Base-by-base conservation (phyloP, 129 eudicot species). In the Lactuca saligna region DNA sequence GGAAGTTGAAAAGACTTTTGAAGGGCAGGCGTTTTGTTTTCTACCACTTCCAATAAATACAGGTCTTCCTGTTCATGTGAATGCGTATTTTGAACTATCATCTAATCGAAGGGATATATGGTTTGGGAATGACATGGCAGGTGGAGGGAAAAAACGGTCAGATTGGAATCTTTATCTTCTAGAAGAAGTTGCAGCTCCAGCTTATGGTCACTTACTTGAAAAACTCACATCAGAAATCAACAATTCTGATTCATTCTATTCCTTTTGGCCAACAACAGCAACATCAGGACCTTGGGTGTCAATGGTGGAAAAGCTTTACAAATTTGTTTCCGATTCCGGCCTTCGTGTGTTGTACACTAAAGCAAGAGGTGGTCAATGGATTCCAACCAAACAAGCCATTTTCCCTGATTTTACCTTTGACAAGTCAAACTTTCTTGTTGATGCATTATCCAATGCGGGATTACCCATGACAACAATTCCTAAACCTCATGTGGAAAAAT, bases 71-170 rank as follows among this genome's bases (percentile, higher is more conserved):
- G 95, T 86, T 68, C 99, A 94, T 75, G 85, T 94, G 32, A 94
- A 94, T 74, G 97, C 97, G 3, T 89, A 94, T 73, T 94, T 94
- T 78, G 99, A 94, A 69, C 69, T 94, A 75, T 89, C 99, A 67
- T 94, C 99, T 42, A 94, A 94, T 66, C 84, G 99, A 66, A 89
- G 99, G 68, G 99, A 94, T 78, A 94, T 94, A 75, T 94, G 99
- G 99, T 89, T 94, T 78, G 99, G 99, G 46, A 88, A 83, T 83
- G 99, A 94, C 87, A 94, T 94, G 99, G 91, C 97, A 6, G 99
- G 99, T 59, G 99, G 95, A 54, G 99, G 99, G 32, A 94, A 88
- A 64, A 85, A 83, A 59, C 95, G 99, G 25, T 87, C 99, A 6
- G 99, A 94, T 54, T 94, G 99, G 99, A 94, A 94, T 66, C 65